Conservation (phyloP, 73 alveolate genomes). For the Paraurostyla sp. region DNA sequence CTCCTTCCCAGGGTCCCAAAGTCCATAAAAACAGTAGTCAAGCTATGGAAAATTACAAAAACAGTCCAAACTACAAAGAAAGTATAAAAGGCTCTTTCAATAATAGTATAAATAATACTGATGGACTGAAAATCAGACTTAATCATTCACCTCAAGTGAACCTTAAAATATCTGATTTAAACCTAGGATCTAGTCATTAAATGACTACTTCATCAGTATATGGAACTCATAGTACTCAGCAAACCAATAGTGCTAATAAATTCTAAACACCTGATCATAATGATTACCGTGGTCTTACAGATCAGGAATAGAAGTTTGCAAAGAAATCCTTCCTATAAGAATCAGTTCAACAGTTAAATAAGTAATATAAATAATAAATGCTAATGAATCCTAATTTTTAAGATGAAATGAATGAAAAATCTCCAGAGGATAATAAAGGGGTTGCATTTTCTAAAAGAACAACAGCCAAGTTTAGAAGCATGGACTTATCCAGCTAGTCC, state of each 20-base stretch:
- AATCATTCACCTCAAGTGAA: background rate
- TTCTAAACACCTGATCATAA: constrained; percentile 30
- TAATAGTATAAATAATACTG: background rate
- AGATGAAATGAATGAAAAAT: constrained; percentile 43
- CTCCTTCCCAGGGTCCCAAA: background rate
- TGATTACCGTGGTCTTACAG: background rate
- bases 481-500: constrained; percentile 24
- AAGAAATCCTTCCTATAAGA: constrained; percentile 33
- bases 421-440: background rate
- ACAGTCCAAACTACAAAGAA: background rate
- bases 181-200: background rate
- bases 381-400: background rate
- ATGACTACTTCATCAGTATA: background rate
- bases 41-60: too few relatives aligned
- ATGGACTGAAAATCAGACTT: background rate
- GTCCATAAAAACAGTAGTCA: background rate
- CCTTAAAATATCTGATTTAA: background rate
- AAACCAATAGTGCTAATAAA: constrained; percentile 13
- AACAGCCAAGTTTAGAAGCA: constrained; percentile 49
- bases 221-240: background rate
- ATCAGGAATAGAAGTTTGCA: background rate
- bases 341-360: constrained; percentile 5
- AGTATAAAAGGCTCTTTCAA: background rate
- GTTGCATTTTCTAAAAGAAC: constrained; percentile 9
- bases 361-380: background rate